phyloP scores from a whole-genome alignment of 2,329 filamentous ascomycete genomes.

The Phaeosphaeriaceae sp. region DNA sequence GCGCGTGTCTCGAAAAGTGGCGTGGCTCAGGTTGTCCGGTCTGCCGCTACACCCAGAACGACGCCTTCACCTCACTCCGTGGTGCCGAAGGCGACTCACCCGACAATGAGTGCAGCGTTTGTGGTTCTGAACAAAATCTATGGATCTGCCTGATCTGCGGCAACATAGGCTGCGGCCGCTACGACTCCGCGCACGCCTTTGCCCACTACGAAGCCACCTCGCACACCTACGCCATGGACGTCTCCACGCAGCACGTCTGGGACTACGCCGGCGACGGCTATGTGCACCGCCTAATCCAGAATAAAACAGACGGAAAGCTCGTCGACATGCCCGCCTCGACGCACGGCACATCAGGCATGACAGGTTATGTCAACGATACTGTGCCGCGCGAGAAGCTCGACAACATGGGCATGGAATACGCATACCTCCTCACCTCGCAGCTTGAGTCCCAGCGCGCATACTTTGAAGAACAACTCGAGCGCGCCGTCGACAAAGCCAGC shows the following conservation, averaged over 20 bases:
- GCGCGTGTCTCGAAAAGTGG: conserved; percentile 95
- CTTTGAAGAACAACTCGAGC: conserved; percentile 90
- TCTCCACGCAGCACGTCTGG: conserved; percentile 95
- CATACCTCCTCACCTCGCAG: conserved; percentile 89
- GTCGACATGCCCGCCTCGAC: conserved; percentile 77
- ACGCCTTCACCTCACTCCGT: conserved; percentile 45
- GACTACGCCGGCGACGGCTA: conserved; percentile 96
- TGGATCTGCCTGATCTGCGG: conserved; percentile 97
- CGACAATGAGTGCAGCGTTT: conserved; percentile 80
- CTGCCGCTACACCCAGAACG: conserved; percentile 83
- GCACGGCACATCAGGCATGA: conserved; percentile 49
- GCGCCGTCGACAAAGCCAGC: conserved; percentile 87
- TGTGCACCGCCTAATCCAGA: conserved; percentile 93
- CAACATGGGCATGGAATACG: conserved; percentile 91
- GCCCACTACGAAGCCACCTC: conserved; percentile 89
- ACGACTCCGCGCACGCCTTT: conserved; percentile 92
- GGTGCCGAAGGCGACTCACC: conserved; percentile 49
- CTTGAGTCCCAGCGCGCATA: conserved; percentile 92
- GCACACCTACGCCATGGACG: conserved; percentile 91
- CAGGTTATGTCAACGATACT: conserved; percentile 63
- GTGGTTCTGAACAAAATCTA: conserved; percentile 80
- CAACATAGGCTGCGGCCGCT: conserved; percentile 89
- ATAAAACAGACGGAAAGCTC: conserved; percentile 90
- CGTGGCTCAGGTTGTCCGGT: conserved; percentile 92
- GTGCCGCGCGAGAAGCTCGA: conserved; percentile 76